A percentile compares a stretch with the other conserved stretches of the same genome.
These are phyloP conservation scores for Rhynchospora pubera DNA, from an alignment of 176 grass and related monocot genomes.

Conservation along the genomic window DNA sequence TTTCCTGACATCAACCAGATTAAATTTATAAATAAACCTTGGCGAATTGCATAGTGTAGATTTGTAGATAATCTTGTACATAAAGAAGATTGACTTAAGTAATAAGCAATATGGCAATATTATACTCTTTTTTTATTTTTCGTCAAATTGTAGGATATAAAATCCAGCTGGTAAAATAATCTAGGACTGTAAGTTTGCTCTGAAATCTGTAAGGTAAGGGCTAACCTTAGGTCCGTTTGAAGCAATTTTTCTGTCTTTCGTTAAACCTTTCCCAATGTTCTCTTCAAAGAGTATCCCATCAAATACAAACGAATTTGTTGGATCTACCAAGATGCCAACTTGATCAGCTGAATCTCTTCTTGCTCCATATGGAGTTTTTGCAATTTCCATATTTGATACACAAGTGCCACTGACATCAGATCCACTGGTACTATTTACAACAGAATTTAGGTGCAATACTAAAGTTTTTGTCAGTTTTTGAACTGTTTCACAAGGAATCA, in stretches of 20 bases:
- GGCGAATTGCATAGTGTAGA: not conserved
- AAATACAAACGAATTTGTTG: not conserved
- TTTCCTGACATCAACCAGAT: not conserved
- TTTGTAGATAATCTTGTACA: not conserved
- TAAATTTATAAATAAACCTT: not conserved
- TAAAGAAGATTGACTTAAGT: not conserved
- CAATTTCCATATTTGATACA: not conserved
- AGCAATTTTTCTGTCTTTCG: not conserved
- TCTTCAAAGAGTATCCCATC: not conserved
- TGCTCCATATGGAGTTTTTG: not conserved
- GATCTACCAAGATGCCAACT: conserved; percentile 9
- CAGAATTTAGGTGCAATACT: conserved; percentile 1
- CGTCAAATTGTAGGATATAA: not conserved
- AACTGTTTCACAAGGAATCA: not conserved
- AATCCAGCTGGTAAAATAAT: not conserved
- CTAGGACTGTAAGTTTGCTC: not conserved
- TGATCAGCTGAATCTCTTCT: not conserved
- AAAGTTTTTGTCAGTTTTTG: not conserved
- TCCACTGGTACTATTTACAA: not conserved
- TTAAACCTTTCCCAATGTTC: not conserved
- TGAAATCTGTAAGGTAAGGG: not conserved
- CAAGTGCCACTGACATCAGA: not conserved
- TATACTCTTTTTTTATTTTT: not conserved
- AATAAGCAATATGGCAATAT: not conserved
- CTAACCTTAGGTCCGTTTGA: conserved; percentile 17